Evolutionary conservation across 1,284 basidiomycete genomes (phyloP).

Genomic region (Leccinum variabile): DNA sequence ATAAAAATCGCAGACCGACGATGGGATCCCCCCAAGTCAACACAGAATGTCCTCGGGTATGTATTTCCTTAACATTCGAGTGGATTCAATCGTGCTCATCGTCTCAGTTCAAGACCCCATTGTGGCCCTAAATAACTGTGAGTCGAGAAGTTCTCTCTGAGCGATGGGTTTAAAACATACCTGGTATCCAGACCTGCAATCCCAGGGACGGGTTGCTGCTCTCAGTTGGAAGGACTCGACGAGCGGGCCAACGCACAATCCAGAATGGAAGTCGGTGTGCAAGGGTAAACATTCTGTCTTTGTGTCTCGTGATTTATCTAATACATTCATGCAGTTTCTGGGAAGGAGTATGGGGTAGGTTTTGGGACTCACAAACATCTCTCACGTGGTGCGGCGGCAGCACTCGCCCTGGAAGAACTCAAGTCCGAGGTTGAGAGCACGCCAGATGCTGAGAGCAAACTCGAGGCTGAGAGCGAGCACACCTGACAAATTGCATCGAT

Average conservation of each 20-base stretch:
- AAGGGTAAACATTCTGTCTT: constrained; percentile 46
- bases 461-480: constrained; percentile 16
- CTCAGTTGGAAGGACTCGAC: constrained; percentile 56
- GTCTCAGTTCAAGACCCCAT: constrained; percentile 33
- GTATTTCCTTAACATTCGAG: constrained; percentile 10
- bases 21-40: constrained; percentile 21
- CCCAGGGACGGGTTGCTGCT: constrained; percentile 38
- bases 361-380: constrained; percentile 49
- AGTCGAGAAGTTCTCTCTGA: constrained; percentile 4
- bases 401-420: constrained; percentile 41
- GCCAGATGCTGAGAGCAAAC: background rate
- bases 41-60: constrained; percentile 26
- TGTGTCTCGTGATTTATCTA: constrained; percentile 14
- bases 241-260: constrained; percentile 48
- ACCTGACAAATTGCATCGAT: constrained; percentile 13
- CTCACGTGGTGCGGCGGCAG: constrained; percentile 56
- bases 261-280: constrained; percentile 56
- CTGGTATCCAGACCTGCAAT: constrained; percentile 52
- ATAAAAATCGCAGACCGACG: constrained; percentile 28
- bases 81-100: constrained; percentile 17
- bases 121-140: constrained; percentile 48
- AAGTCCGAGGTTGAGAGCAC: constrained; percentile 18
- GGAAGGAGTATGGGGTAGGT: constrained; percentile 31
- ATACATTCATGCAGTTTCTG: constrained; percentile 27
- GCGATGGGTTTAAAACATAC: constrained; percentile 3